Base-by-base conservation (phyloP, 225 moss, liverwort and hornwort species). In the Marchantia polymorpha region DNA sequence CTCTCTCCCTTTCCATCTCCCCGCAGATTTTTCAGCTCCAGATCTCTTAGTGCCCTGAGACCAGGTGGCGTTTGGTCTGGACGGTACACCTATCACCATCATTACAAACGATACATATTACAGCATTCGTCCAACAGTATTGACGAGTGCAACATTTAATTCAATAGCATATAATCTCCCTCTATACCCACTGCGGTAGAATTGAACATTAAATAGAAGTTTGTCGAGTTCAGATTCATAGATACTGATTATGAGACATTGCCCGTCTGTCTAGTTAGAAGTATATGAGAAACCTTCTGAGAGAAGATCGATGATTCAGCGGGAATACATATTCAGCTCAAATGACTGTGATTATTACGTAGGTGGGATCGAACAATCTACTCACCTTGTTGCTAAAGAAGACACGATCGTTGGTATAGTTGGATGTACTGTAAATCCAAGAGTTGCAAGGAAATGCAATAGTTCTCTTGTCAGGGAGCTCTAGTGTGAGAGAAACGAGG, bases 341-440 rank as follows among this genome's bases (percentile, higher is more conserved):
- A n/a, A n/a, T n/a, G 39, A 39, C 39, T 39, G 39, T 5, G 39
- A 39, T 39, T 2, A 39, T 39, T 39, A 39, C 39, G 39, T 39
- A 39, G 2, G 39, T 39, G 39, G 39, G 39, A 5, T 39, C 39
- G 39, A 39, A 5, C 5, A 39, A 39, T 39, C 64, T 50, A 22
- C 20, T 46, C 51, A 88, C 91, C 90, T 88, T 90, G 84, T 91
- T 90, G 85, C 83, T 70, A 79, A 91, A 91, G 64, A 90, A 91
- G 23, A 86, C 67, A 19, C 92, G 91, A 16, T 90, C 88, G 0
- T 70, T 86, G 6, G 86, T 73, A 10, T 65, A 88, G 27, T 87
- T 78, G 54, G 86, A 86, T 51, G 31, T 30, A 20, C 84, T 86
- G 83, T 83, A 92, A 66, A 93, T 76, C 77, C 90, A 92, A 19